A percentile compares a stretch with the other conserved stretches of the same genome.
These are phyloP conservation scores for Penicillium sclerotiorum DNA, from an alignment of 2,329 filamentous ascomycete genomes.

Conservation along the genomic window DNA sequence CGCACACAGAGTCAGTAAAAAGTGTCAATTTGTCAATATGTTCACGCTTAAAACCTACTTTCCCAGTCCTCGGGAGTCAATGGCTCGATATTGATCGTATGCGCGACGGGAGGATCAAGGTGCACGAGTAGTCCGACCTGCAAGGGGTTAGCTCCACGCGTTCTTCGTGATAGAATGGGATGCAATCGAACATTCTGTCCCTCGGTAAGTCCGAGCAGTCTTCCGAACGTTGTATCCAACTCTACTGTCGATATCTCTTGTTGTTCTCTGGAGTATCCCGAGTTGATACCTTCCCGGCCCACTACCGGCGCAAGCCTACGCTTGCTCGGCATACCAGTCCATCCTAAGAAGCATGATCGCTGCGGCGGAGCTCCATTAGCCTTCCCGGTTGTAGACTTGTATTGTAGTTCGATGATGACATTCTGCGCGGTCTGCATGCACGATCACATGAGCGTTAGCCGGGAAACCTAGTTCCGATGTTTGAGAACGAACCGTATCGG, in stretches of 20 bases:
- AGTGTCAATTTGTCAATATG: neutral
- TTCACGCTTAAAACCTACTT: conserved; percentile 51
- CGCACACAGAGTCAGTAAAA: conserved; percentile 10
- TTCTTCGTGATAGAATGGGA: neutral
- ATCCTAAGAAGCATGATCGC: conserved; percentile 83
- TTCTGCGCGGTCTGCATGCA: conserved; percentile 93
- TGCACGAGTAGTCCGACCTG: conserved; percentile 70
- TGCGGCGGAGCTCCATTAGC: conserved; percentile 54
- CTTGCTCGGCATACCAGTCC: conserved; percentile 98
- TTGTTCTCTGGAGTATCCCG: conserved; percentile 68
- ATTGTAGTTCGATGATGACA: conserved; percentile 90
- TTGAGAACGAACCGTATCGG: conserved; percentile 73
- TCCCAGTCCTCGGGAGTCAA: conserved; percentile 97
- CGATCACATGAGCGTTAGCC: conserved; percentile 17
- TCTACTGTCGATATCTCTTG: conserved; percentile 79
- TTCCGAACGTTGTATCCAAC: conserved; percentile 81
- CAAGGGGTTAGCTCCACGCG: conserved; percentile 38
- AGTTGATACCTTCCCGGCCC: conserved; percentile 70
- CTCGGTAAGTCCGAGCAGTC: conserved; percentile 74
- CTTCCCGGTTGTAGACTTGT: conserved; percentile 62
- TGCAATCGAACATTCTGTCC: conserved; percentile 70
- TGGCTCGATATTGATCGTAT: conserved; percentile 96
- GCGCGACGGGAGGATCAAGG: conserved; percentile 84
- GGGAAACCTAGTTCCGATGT: conserved; percentile 7
- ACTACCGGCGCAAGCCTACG: conserved; percentile 74